Evolutionary conservation across 1,139 yeast species (phyloP).

Genomic region (Pichiaceae sp.): DNA sequence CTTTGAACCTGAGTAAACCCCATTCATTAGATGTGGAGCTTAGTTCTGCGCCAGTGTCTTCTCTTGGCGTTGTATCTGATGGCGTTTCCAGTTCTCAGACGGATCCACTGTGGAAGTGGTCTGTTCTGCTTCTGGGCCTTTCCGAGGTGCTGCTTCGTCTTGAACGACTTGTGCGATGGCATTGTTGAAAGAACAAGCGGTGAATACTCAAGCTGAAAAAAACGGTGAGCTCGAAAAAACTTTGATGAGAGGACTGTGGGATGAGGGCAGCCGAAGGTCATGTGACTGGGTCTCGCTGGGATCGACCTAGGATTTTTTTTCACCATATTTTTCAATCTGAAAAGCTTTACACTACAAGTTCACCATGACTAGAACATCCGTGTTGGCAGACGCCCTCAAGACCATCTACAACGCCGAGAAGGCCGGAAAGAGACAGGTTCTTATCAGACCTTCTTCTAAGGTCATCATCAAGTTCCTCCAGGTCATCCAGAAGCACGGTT

Average conservation of each 20-base stretch:
- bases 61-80: conserved; percentile 99
- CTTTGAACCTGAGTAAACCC: too few species aligned
- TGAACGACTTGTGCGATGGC: conserved; percentile 95
- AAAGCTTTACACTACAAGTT: not conserved
- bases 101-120: conserved; percentile 99
- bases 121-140: conserved; percentile 99
- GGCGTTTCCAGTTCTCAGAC: conserved; percentile 97
- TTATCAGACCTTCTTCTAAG: conserved; percentile 97
- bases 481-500: conserved; percentile 96
- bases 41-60: conserved; percentile 99
- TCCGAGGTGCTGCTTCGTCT: conserved; percentile 97
- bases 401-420: conserved; percentile 98
- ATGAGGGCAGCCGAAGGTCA: too few species aligned
- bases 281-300: too few species aligned
- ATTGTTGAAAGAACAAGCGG: too few species aligned
- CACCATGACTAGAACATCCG: conserved; percentile 91
- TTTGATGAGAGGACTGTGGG: too few species aligned
- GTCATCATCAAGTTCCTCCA: conserved; percentile 93
- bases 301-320: too few species aligned
- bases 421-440: conserved; percentile 98
- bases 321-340: not conserved
- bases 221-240: too few species aligned
- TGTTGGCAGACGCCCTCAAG: conserved; percentile 96
- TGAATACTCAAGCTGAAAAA: too few species aligned
- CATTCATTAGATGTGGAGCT: conserved; percentile 51